Conservation (phyloP, 1,284 basidiomycete genomes). For the Vanrija sp. region DNA sequence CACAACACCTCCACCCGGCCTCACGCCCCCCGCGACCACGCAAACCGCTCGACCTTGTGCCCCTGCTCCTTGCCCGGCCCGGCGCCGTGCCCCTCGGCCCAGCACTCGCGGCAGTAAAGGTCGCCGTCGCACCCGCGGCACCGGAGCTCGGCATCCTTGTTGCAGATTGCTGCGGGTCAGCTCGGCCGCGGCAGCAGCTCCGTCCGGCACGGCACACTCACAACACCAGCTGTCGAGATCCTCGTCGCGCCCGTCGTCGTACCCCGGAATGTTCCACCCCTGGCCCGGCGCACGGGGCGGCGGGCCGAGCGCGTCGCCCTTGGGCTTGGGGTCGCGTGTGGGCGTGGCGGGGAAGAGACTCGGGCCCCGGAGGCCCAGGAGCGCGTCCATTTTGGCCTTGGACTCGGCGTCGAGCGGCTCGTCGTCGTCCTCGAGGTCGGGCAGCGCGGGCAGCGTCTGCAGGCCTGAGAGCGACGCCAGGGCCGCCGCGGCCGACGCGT, state of each 20-base stretch:
- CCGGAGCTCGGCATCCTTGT: conserved; percentile 37
- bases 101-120: conserved; percentile 41
- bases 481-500: conserved; percentile 3
- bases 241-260: conserved; percentile 30
- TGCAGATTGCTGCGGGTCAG: conserved; percentile 40
- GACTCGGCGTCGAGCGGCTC: conserved; percentile 18
- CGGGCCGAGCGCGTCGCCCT: conserved; percentile 1
- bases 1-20: no score
- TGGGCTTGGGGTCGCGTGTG: conserved; percentile 2
- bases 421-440: conserved; percentile 10
- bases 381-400: conserved; percentile 21
- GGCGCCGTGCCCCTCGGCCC: conserved; percentile 34
- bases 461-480: conserved; percentile 2
- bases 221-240: conserved; percentile 46
- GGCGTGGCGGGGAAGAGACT: conserved; percentile 17
- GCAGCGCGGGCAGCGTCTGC: conserved; percentile 6
- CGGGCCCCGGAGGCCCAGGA: conserved; percentile 29
- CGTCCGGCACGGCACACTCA: conserved; percentile 24
- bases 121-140: conserved; percentile 42
- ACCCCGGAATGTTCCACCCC: conserved; percentile 38
- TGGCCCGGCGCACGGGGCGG: conserved; percentile 19
- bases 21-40: conserved; percentile 6
- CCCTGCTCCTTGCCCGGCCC: conserved; percentile 27
- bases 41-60: conserved; percentile 25
- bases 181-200: neutral